Evolutionary conservation across 2,329 filamentous ascomycete species (phyloP), one percentile per base, ranked within the genome.

Genomic region (Aspergillus sp.): DNA sequence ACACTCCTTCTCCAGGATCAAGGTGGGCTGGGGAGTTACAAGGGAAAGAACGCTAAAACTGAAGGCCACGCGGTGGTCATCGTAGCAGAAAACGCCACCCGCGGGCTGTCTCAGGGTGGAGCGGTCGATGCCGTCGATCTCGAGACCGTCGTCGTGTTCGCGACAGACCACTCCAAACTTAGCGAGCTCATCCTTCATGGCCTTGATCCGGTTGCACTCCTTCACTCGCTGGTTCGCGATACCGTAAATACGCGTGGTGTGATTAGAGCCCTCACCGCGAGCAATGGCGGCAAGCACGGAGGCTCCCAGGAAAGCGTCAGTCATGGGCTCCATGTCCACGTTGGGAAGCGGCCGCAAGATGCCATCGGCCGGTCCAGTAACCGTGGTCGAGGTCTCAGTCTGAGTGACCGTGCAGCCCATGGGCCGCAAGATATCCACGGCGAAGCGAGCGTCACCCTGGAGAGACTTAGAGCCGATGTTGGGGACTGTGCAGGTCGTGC

Each of bases 281-380:
- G 93, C 91, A 41, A 96, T 90, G 33, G 94, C 94, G 22, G 91
- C 94, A 44, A 99, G 81, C 4, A 96, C 91, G 1, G 91, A 95
- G 16, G 94, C 94, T 4, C 92, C 96, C 48, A 99, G 80, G 79
- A 99, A 99, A 45, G 94, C 94, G 72, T 99, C 94, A 0, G 94
- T 99, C 94, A 99, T 99, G 1, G 93, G 89, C 71, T 97, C 94
- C 94, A 99, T 99, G 65, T 99, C 92, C 24, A 99, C 85, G 53
- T 93, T 87, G 16, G 85, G 76, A 11, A 99, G 76, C 0, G 89
- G 87, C 61, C 85, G 85, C 36, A 99, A 76, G 14, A 81, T 74
- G 10, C 94, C 93, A 50, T 80, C 73, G 2, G 82, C 73, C n/a
- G 94, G 94, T 1, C 94, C 94, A 8, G 88, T 95, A 8, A 99